These are phyloP conservation scores for Trichoderma koningii DNA, from an alignment of 2,329 filamentous ascomycete species.

Conservation along the genomic window DNA sequence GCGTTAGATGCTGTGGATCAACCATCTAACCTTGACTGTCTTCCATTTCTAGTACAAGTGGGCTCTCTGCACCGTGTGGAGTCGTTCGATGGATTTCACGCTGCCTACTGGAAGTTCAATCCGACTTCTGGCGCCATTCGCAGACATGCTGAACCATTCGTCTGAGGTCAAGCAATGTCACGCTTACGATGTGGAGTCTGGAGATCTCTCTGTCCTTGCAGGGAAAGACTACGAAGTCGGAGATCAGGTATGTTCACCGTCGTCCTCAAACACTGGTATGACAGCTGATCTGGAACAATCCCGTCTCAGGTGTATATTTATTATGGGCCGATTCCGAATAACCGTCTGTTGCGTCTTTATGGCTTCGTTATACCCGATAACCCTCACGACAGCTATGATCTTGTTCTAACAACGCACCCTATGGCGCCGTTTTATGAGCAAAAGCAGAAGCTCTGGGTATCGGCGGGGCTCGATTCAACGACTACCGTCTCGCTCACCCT, in stretches of 20 bases:
- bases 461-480: constrained; percentile 30
- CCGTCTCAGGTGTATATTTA: constrained; percentile 31
- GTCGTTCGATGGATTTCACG: constrained; percentile 42
- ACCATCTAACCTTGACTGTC: constrained; percentile 14
- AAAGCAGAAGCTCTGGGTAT: constrained; percentile 41
- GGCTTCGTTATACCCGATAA: constrained; percentile 42
- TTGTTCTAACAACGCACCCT: constrained; percentile 41
- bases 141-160: constrained; percentile 44
- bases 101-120: constrained; percentile 28
- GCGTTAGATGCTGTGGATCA: constrained; percentile 24
- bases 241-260: constrained; percentile 38
- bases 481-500: constrained; percentile 30
- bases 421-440: constrained; percentile 39
- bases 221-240: constrained; percentile 37
- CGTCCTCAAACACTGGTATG: constrained; percentile 24
- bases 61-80: constrained; percentile 37
- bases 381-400: constrained; percentile 42
- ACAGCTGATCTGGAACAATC: constrained; percentile 19
- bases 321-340: constrained; percentile 41
- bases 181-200: constrained; percentile 39
- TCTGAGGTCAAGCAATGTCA: constrained; percentile 40
- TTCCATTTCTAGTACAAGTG: constrained; percentile 40
- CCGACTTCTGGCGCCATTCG: constrained; percentile 38
- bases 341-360: constrained; percentile 42
- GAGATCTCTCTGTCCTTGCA: constrained; percentile 38